Base-by-base conservation (phyloP, 495 filamentous ascomycete genomes). In the Apodospora peruviana region DNA sequence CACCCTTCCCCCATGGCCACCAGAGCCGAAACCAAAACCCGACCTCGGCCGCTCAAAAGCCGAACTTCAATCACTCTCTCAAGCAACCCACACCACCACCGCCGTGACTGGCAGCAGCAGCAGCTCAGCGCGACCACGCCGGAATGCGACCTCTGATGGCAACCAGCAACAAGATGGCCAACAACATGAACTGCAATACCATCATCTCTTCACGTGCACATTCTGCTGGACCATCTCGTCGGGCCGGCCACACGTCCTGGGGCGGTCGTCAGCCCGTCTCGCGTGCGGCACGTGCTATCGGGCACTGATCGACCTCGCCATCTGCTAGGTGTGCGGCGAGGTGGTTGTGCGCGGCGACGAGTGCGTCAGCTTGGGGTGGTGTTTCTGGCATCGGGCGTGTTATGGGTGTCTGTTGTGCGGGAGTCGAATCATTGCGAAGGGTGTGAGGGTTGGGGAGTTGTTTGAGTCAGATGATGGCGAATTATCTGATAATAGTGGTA, bases 271-370 rank as follows among this genome's bases (percentile, higher is more conserved):
- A 0, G 61, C 65, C 20, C 64, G 71, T 1, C 62, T 74, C 16
- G 61, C 65, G n/a, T 76, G 70, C 51, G 48, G 51, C 11, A 12
- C 56, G 0, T 77, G 74, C 57, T 68, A 67, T 55, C 39, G 45
- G 8, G 62, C 62, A 16, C 43, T 77, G 10, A 38, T 73, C 25
- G 59, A 70, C 52, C 50, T 75, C 16, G 67, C 69, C 36, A 64
- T 75, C 35, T 75, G 72, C 56, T 75, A 59, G 73, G 75, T 71
- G 10, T 76, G 75, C 55, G 72, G 72, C 52, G 70, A 71, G 55
- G 46, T 72, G 24, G 59, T 76, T 2, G 59, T 64, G 14, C 63
- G 68, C 18, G 71, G 63, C 5, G 69, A 70, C 7, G 72, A 73
- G 35, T 66, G 68, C 38, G 70, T 76, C 12, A 71, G 67, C 40